phyloP scores from a whole-genome alignment of 495 filamentous ascomycete genomes.

The Hypoxylon fragiforme region DNA sequence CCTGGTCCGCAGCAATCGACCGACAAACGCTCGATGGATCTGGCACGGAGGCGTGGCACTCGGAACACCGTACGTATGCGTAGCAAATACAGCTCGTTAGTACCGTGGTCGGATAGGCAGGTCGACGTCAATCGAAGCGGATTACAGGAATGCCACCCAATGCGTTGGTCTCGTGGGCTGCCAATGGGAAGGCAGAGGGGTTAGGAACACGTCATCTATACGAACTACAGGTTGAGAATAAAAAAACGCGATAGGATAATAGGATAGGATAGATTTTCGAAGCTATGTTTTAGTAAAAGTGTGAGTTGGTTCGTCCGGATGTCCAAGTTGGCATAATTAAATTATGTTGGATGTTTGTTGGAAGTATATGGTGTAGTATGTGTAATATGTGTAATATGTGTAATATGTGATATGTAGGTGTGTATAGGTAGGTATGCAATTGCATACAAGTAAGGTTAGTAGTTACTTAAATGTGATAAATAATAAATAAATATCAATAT shows the following conservation, averaged over 20 bases:
- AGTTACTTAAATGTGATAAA: slow-evolving; percentile 6
- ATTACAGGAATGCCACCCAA: slow-evolving; percentile 19
- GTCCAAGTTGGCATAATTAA: no score
- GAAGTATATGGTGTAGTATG: no score
- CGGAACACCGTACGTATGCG: slow-evolving; percentile 14
- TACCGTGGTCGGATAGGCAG: slow-evolving; percentile 2
- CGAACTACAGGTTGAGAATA: neutral
- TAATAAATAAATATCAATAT: slow-evolving; percentile 10
- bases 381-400: no score
- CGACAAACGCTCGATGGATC: slow-evolving; percentile 3
- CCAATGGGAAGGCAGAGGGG: slow-evolving; percentile 22
- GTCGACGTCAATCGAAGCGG: slow-evolving; percentile 16
- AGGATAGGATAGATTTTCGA: neutral
- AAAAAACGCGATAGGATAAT: neutral
- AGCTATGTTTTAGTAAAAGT: no score
- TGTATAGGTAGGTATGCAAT: no score
- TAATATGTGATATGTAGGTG: no score
- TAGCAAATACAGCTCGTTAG: slow-evolving; percentile 4
- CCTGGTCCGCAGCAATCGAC: slow-evolving; percentile 17
- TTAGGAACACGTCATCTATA: slow-evolving; percentile 33
- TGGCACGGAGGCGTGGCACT: slow-evolving; percentile 24
- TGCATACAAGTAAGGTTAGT: no score
- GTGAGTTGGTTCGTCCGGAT: no score
- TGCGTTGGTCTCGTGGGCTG: slow-evolving; percentile 27
- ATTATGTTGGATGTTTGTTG: no score